Base-by-base conservation (phyloP, 1,284 basidiomycete species). In the Fomes fomentarius region DNA sequence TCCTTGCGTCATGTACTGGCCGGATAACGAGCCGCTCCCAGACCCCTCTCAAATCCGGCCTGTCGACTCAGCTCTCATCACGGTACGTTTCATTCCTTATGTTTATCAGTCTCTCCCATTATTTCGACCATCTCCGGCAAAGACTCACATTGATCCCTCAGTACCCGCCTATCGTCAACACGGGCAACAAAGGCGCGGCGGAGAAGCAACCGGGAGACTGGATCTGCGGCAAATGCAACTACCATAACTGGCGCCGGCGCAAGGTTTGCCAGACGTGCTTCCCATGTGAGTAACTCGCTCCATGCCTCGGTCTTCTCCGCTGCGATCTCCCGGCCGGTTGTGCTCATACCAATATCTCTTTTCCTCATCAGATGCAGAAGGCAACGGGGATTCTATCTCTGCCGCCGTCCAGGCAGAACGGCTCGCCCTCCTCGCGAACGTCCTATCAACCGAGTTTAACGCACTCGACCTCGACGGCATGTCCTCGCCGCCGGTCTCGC, bases 241-340 rank as follows among this genome's bases (percentile, higher is more conserved):
- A 93, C 71, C 71, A 91, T 61, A 93, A 94, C 69, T 94, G 92
- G 92, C 77, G 92, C 56, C 74, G 93, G 50, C 76, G 92, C 46
- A 91, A 92, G 70, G 91, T 94, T 50, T 94, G 92, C 75, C 91
- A 94, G 77, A 91, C 89, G 11, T 94, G 92, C 72, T 85, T 82
- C 61, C 91, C 92, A 42, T 92, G 89, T 91, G 66, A 59, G 84
- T 78, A 44, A 38, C 25, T 43, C 39, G 42, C 50, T n/a, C n/a
- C n/a, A n/a, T n/a, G n/a, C n/a, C n/a, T n/a, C n/a, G n/a, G n/a
- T n/a, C 50, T 52, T 59, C 46, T 35, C 41, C 35, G 39, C 12
- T 19, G 28, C 39, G 47, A 30, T 37, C 38, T 22, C 45, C 49
- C 35, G 17, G 21, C 39, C 41, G 30, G 21, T 15, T 19, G 3